Base-by-base conservation (phyloP, 2,329 filamentous ascomycete genomes). In the Talaromyces sp. region DNA sequence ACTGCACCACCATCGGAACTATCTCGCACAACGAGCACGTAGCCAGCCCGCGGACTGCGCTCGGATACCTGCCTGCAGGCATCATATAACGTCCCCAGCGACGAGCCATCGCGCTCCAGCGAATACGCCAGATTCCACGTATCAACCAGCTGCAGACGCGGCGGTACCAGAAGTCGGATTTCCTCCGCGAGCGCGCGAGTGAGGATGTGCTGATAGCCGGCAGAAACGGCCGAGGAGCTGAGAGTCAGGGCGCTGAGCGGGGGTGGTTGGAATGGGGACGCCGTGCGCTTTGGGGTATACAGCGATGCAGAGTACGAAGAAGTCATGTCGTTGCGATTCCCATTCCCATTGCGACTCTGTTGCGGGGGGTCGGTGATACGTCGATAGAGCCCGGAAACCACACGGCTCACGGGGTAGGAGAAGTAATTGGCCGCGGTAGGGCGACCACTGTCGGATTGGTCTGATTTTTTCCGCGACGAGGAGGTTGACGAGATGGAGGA, bases 31-130 rank as follows among this genome's bases (percentile, higher is more conserved):
- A 96, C 91, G 5, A 99, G 82, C 56, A 98, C 90, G 73, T 96
- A 99, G 6, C 93, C 93, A 19, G 90, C 91, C 61, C 93, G 77
- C 67, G 82, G 84, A 61, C 83, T 86, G 63, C 85, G 80, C 13
- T 86, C 83, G 52, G 84, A 79, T 69, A 87, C 89, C 17, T 82
- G 79, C 52, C 88, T 86, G 69, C 88, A 91, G 66, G 89, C 87
- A 67, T 91, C 84, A 72, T 98, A 99, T 31, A 99, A 78, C 0
- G 95, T 98, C 10, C 84, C 84, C 38, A 99, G 77, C 64, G 91
- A 95, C 56, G 93, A 91, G 13, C 95, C 95, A 74, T 99, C 88
- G 75, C 96, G 89, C 69, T 96, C 93, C 38, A 99, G 81, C 65
- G 91, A 96, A 77, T 98, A 99, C 41, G 89, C 84, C 56, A 98